phyloP scores from a whole-genome alignment of 1,284 basidiomycete genomes.

The Ganoderma multipileum region DNA sequence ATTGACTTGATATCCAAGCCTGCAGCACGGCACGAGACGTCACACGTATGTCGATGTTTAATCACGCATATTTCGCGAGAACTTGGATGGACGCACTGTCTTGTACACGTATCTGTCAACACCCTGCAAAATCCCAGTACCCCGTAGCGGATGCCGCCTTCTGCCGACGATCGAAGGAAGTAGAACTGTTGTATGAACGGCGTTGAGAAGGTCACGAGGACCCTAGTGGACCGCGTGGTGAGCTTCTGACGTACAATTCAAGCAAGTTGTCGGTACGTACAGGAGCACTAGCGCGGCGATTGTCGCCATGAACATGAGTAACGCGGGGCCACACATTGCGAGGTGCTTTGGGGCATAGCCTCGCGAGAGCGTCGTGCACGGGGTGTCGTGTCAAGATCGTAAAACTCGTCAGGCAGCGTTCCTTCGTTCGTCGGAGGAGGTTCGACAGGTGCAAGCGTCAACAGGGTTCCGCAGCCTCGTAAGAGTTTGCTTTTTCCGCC shows the following conservation, averaged over 20 bases:
- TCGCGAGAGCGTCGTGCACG: constrained; percentile 6
- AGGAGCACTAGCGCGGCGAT: constrained; percentile 35
- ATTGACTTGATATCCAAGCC: constrained; percentile 37
- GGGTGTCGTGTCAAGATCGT: constrained; percentile 9
- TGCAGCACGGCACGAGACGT: constrained; percentile 11
- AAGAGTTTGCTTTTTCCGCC: background rate
- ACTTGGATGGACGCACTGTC: constrained; percentile 27
- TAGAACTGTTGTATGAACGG: constrained; percentile 40
- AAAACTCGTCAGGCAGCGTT: constrained; percentile 1
- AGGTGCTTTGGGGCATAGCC: constrained; percentile 18
- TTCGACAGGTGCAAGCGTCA: background rate
- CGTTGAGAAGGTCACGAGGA: constrained; percentile 39
- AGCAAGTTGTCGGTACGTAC: constrained; percentile 26
- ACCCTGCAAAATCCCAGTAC: constrained; percentile 40
- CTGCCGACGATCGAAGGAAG: constrained; percentile 35
- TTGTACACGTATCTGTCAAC: constrained; percentile 28
- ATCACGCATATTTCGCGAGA: background rate
- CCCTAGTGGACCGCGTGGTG: constrained; percentile 25
- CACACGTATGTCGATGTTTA: background rate
- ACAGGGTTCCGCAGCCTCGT: constrained; percentile 1
- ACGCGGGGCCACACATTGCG: constrained; percentile 28
- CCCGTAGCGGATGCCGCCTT: constrained; percentile 39
- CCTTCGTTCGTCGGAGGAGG: background rate
- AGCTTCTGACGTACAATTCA: background rate
- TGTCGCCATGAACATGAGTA: constrained; percentile 31